These are phyloP conservation scores for Trichoderma breve DNA, from an alignment of 2,329 filamentous ascomycete genomes.

Conservation along the genomic window DNA sequence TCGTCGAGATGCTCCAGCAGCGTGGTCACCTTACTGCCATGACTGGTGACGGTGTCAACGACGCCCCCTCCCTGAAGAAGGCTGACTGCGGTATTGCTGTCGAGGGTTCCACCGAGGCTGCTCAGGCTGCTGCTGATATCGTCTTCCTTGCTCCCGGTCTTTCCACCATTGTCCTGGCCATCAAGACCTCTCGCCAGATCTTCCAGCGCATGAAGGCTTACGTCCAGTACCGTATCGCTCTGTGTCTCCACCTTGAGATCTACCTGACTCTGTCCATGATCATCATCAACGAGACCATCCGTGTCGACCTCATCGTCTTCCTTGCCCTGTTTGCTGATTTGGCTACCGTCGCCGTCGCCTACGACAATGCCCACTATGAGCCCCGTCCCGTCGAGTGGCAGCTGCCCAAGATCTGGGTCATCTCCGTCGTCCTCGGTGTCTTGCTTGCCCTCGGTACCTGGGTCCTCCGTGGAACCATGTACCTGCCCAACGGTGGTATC, in stretches of 20 bases:
- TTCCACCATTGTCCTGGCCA: slow-evolving; percentile 85
- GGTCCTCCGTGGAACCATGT: slow-evolving; percentile 87
- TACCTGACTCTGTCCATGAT: slow-evolving; percentile 91
- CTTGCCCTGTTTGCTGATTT: slow-evolving; percentile 94
- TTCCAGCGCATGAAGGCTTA: slow-evolving; percentile 98
- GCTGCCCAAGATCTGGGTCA: slow-evolving; percentile 88
- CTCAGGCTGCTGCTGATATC: slow-evolving; percentile 87
- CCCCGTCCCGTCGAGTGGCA: slow-evolving; percentile 92
- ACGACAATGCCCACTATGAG: slow-evolving; percentile 87
- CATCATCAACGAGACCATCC: slow-evolving; percentile 79
- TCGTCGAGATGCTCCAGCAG: slow-evolving; percentile 90
- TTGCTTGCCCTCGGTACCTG: slow-evolving; percentile 81
- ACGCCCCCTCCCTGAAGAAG: slow-evolving; percentile 89
- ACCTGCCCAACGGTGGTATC: slow-evolving; percentile 73
- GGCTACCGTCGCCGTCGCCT: slow-evolving; percentile 86
- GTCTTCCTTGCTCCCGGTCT: slow-evolving; percentile 90
- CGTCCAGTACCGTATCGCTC: slow-evolving; percentile 89
- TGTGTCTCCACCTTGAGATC: slow-evolving; percentile 87
- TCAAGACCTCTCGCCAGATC: slow-evolving; percentile 91
- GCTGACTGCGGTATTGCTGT: slow-evolving; percentile 94
- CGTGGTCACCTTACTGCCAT: slow-evolving; percentile 92
- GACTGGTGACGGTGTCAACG: slow-evolving; percentile 95
- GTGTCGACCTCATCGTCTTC: slow-evolving; percentile 86
- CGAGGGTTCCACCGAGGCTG: slow-evolving; percentile 86
- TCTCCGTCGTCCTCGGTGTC: slow-evolving; percentile 79